These are phyloP conservation scores for Arctium lappa DNA, from an alignment of 129 eudicot genomes.

Conservation along the genomic window DNA sequence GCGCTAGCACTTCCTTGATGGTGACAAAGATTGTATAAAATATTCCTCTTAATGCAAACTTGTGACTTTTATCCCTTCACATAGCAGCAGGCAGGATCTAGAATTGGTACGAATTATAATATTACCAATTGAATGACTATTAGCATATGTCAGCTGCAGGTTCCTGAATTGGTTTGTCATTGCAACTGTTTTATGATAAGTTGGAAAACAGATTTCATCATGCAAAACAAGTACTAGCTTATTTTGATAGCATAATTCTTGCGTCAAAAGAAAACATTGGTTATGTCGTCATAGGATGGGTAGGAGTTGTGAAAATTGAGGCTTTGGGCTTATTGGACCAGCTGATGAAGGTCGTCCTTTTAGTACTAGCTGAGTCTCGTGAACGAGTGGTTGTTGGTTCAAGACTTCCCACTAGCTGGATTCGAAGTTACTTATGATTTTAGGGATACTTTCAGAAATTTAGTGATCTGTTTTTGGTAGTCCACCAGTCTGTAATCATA, in stretches of 20 bases:
- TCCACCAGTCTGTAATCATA: not conserved
- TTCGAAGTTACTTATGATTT: not conserved
- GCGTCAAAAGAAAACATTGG: not conserved
- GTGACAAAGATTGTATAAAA: not conserved
- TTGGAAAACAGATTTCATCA: not conserved
- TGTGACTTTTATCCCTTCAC: not conserved
- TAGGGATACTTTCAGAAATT: not conserved
- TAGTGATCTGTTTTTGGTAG: not conserved
- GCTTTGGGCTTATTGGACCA: not conserved
- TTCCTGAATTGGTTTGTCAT: not conserved
- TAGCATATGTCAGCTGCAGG: not conserved
- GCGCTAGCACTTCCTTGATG: not conserved
- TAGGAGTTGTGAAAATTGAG: not conserved
- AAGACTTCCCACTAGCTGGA: not conserved
- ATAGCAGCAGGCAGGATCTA: not conserved
- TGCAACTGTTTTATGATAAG: not conserved
- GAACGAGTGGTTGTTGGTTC: not conserved
- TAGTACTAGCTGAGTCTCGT: not conserved
- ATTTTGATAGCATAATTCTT: not conserved
- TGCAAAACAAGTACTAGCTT: not conserved
- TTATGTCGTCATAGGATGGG: not conserved
- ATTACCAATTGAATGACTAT: not conserved
- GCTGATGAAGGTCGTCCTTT: not conserved
- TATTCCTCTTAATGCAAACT: not conserved
- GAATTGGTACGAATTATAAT: not conserved